Base-by-base conservation (phyloP, 352 stramenopile genomes). In the Phytophthora tentaculata region DNA sequence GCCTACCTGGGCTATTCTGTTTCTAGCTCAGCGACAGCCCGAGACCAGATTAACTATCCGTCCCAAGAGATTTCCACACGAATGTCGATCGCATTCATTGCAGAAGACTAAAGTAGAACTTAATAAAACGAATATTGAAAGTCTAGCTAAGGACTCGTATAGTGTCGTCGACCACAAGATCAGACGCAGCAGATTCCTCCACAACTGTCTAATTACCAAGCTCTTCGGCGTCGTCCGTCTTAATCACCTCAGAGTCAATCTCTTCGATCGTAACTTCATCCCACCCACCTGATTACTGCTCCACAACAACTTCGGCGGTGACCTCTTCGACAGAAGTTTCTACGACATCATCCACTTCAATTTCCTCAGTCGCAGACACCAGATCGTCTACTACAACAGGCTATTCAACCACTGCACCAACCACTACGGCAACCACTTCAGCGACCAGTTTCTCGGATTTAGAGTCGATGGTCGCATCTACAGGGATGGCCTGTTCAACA, bases 401-500 rank as follows among this genome's bases (percentile, higher is more conserved):
- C 10, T 44, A 17, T 2, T 45, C 55, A 13, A 45, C 35, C 16
- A 23, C 39, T 16, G 23, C n/a, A n/a, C n/a, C n/a, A n/a, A n/a
- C n/a, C n/a, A n/a, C n/a, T n/a, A n/a, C 19, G n/a, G 56, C 56
- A n/a, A 56, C n/a, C n/a, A 55, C 56, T 37, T 62, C 56, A 17
- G 29, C 29, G 23, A 56, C 56, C 28, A 56, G 9, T 13, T 19
- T 5, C 9, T 64, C 32, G n/a, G n/a, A n/a, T n/a, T n/a, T n/a
- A n/a, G 19, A 0, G 28, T 37, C 20, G 17, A 43, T 7, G 19
- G 12, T 13, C 28, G 53, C 44, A 20, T 43, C 32, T 24, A 64
- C 10, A 2, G 29, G 32, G 5, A 64, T 50, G 20, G 29, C 32
- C 14, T 56, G 45, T 29, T 64, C 23, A 45, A 23, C 48, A 9